Conservation (phyloP, 331 rosid genomes). For the Rhamnella rubrinervis region DNA sequence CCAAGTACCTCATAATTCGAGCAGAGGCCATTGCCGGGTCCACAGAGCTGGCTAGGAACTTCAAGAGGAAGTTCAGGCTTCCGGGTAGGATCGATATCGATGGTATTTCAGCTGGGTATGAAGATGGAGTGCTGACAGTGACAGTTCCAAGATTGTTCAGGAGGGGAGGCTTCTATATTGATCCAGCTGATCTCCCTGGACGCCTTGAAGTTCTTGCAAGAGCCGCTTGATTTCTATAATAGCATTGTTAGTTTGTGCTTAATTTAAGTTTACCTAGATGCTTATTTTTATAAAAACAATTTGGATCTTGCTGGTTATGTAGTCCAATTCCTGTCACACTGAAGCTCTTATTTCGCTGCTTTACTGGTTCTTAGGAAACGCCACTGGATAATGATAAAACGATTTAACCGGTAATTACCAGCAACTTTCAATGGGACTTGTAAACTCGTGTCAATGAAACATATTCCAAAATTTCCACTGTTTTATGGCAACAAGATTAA, state of each 20-base stretch:
- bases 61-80: constrained; percentile 71
- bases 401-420: too few relatives aligned
- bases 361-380: too few relatives aligned
- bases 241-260: not conserved
- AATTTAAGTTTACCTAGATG: not conserved
- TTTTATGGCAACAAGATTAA: too few relatives aligned
- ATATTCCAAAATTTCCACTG: too few relatives aligned
- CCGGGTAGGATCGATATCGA: constrained; percentile 60
- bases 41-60: constrained; percentile 44
- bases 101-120: constrained; percentile 58
- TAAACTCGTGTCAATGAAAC: too few relatives aligned
- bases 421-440: too few relatives aligned
- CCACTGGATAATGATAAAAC: too few relatives aligned
- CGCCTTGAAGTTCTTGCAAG: constrained; percentile 55
- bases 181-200: constrained; percentile 44
- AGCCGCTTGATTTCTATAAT: constrained; percentile 54
- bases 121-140: constrained; percentile 65
- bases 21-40: constrained; percentile 53
- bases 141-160: constrained; percentile 56
- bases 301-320: too few relatives aligned
- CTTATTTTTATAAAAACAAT: too few relatives aligned
- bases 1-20: constrained; percentile 64
- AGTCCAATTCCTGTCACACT: too few relatives aligned
- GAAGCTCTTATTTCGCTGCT: too few relatives aligned
- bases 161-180: constrained; percentile 51